phyloP scores from a whole-genome alignment of 441 rosid genomes.

The Erodium chrysanthum region DNA sequence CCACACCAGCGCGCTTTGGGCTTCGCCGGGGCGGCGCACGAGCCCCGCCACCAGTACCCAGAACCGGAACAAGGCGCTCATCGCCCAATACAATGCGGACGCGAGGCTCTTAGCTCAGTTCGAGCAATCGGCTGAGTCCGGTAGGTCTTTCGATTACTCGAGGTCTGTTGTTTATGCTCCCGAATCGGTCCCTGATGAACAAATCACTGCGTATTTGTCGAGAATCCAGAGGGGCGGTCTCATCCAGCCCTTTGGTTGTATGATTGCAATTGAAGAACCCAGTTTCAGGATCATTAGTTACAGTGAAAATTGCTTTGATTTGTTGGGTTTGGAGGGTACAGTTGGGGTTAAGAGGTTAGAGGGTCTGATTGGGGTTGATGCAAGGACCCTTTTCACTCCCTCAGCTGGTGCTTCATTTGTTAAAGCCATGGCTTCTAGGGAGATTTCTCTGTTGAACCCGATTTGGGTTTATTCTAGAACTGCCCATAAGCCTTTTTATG shows the following conservation, averaged over 20 bases:
- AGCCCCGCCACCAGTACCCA: too few species aligned
- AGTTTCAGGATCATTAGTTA: slow-evolving; percentile 47
- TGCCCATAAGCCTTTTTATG: slow-evolving; percentile 69
- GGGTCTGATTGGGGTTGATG: slow-evolving; percentile 54
- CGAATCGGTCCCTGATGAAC: slow-evolving; percentile 45
- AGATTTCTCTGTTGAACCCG: slow-evolving; percentile 61
- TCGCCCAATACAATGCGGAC: slow-evolving; percentile 62
- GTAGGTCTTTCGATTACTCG: slow-evolving; percentile 61
- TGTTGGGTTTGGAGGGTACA: slow-evolving; percentile 67
- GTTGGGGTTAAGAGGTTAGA: slow-evolving; percentile 53
- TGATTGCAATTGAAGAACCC: slow-evolving; percentile 58
- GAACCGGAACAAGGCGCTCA: slow-evolving; percentile 18
- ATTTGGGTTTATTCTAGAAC: slow-evolving; percentile 50
- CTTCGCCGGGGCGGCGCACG: neutral
- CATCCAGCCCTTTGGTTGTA: slow-evolving; percentile 71
- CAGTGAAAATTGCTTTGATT: slow-evolving; percentile 65
- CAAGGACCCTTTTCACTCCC: slow-evolving; percentile 44
- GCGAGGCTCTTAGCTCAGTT: slow-evolving; percentile 63
- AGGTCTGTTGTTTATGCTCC: slow-evolving; percentile 48
- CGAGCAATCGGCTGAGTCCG: slow-evolving; percentile 50
- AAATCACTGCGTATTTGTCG: slow-evolving; percentile 59
- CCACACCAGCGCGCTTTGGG: neutral
- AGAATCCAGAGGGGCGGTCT: slow-evolving; percentile 64
- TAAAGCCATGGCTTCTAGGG: slow-evolving; percentile 52
- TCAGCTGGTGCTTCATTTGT: slow-evolving; percentile 51